A percentile compares a stretch with the other conserved stretches of the same genome.
Conservation (phyloP, 225 moss, liverwort and hornwort genomes). For the Sphagnum tenellum region DNA sequence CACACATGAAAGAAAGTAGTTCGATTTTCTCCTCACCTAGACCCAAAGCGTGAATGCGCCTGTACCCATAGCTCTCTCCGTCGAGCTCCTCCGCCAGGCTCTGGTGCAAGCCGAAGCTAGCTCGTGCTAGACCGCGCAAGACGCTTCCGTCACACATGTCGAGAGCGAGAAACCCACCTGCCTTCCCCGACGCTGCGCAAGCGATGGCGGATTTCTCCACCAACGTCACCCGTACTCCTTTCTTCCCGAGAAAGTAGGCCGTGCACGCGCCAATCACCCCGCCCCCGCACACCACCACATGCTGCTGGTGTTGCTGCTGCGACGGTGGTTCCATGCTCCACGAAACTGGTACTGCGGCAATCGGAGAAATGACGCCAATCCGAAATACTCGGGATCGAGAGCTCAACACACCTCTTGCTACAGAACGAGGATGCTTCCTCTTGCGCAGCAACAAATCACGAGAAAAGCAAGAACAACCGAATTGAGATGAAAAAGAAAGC, state of each 20-base stretch:
- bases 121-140: slow-evolving; percentile 55
- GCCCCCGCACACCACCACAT: slow-evolving; percentile 78
- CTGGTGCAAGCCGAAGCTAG: slow-evolving; percentile 75
- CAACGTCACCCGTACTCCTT: slow-evolving; percentile 72
- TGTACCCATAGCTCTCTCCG: slow-evolving; percentile 73
- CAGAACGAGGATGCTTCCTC: no score
- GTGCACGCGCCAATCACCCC: slow-evolving; percentile 96
- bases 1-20: slow-evolving; percentile 1
- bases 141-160: slow-evolving; percentile 89
- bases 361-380: no score
- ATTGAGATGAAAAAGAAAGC: no score
- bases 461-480: no score
- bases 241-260: slow-evolving; percentile 69
- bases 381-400: no score
- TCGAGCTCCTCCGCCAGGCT: slow-evolving; percentile 65
- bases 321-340: no score
- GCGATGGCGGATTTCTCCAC: slow-evolving; percentile 83
- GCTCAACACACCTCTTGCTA: no score
- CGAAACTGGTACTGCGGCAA: no score
- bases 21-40: slow-evolving; percentile 73
- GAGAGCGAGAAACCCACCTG: slow-evolving; percentile 89
- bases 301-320: slow-evolving; percentile 7
- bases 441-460: no score
- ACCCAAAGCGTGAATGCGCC: slow-evolving; percentile 62
- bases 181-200: slow-evolving; percentile 89